A percentile compares a stretch with the other conserved stretches of the same genome.
Conservation (phyloP, 2,329 filamentous ascomycete genomes). For the Penicillium sp. region DNA sequence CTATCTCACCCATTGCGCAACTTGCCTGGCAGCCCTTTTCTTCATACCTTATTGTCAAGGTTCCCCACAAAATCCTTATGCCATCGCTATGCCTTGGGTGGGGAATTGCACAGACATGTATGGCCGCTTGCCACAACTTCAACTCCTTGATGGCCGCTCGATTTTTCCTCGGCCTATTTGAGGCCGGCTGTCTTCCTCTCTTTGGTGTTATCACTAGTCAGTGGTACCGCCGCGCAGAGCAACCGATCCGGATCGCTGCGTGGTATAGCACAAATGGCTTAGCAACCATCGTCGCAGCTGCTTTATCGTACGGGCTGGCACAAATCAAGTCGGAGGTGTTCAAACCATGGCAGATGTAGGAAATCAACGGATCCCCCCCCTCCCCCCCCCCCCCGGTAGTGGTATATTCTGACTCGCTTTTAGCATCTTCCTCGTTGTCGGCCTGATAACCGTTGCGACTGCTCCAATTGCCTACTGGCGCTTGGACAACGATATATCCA, state of each 20-base stretch:
- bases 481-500: slow-evolving; percentile 57
- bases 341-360: slow-evolving; percentile 52
- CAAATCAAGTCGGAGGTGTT: slow-evolving; percentile 50
- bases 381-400: background rate
- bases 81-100: slow-evolving; percentile 49
- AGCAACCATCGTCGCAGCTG: slow-evolving; percentile 57
- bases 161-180: slow-evolving; percentile 55
- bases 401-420: background rate
- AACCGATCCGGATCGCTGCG: slow-evolving; percentile 61
- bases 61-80: slow-evolving; percentile 60
- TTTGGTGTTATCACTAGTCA: slow-evolving; percentile 48
- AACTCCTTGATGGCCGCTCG: slow-evolving; percentile 47
- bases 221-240: slow-evolving; percentile 54
- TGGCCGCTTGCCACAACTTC: slow-evolving; percentile 50
- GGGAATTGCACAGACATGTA: slow-evolving; percentile 49
- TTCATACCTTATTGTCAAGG: slow-evolving; percentile 58
- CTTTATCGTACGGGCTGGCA: slow-evolving; percentile 57
- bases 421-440: slow-evolving; percentile 61
- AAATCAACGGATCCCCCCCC: background rate
- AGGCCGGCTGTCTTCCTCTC: slow-evolving; percentile 50
- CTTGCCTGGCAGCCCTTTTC: slow-evolving; percentile 62
- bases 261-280: slow-evolving; percentile 65
- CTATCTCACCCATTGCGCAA: slow-evolving; percentile 59
- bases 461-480: slow-evolving; percentile 59
- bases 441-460: slow-evolving; percentile 58